Conservation (phyloP, 371 early-diverging fungal genomes). For the Syncephalastrum sp. region DNA sequence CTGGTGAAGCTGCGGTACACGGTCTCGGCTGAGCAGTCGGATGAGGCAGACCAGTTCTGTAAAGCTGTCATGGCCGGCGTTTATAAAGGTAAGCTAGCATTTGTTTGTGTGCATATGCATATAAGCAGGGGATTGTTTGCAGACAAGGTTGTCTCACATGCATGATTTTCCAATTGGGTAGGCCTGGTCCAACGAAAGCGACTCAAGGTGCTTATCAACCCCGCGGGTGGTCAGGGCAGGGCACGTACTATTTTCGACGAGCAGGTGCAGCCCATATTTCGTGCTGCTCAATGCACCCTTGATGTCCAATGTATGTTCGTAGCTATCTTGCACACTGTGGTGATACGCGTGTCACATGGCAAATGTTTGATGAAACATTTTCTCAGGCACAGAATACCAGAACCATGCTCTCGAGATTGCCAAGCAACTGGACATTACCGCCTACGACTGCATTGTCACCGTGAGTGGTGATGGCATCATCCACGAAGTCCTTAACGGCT, state of each 20-base stretch:
- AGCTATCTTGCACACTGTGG: background rate
- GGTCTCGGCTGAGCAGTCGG: too few species aligned
- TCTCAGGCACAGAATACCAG: slow-evolving; percentile 58
- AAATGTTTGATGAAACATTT: background rate
- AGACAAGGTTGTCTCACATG: background rate
- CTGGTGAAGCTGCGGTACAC: too few species aligned
- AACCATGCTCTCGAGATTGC: slow-evolving; percentile 72
- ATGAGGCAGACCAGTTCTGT: slow-evolving; percentile 30
- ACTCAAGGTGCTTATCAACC: slow-evolving; percentile 68
- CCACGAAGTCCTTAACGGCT: slow-evolving; percentile 79
- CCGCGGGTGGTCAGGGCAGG: slow-evolving; percentile 72
- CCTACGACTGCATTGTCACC: slow-evolving; percentile 62
- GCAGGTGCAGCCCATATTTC: slow-evolving; percentile 66
- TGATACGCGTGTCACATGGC: too few species aligned
- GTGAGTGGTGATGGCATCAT: slow-evolving; percentile 82
- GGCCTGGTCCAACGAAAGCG: slow-evolving; percentile 36
- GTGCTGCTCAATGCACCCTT: slow-evolving; percentile 56
- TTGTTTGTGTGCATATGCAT: background rate
- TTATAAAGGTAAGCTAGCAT: slow-evolving; percentile 25
- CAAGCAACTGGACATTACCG: slow-evolving; percentile 47
- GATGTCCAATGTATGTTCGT: slow-evolving; percentile 54
- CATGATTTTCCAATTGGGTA: slow-evolving; percentile 3
- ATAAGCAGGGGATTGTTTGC: background rate
- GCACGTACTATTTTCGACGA: slow-evolving; percentile 57
- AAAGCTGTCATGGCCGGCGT: slow-evolving; percentile 21